phyloP scores from a whole-genome alignment of 768 basidiomycete species.

The Auriculariales sp. region DNA sequence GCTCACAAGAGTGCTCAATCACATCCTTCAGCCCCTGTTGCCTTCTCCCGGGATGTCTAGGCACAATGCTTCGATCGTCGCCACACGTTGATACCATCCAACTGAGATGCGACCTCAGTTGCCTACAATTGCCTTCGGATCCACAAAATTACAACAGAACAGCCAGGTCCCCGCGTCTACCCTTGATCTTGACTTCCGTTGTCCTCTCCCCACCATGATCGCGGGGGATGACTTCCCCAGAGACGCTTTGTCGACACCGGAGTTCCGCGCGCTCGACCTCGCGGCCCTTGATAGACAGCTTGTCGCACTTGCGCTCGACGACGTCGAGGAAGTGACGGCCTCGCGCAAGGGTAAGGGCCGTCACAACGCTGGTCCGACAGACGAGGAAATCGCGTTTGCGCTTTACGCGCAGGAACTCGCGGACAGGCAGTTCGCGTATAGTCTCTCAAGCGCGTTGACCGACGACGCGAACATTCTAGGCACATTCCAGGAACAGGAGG shows the following conservation, averaged over 20 bases:
- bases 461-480: slow-evolving; percentile 19
- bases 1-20: no score
- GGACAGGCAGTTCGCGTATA: slow-evolving; percentile 25
- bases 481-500: slow-evolving; percentile 19
- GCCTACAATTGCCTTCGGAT: no score
- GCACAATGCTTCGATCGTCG: no score
- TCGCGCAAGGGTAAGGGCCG: slow-evolving; percentile 19
- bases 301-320: slow-evolving; percentile 16
- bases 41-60: no score
- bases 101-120: no score
- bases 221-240: not conserved
- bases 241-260: no score
- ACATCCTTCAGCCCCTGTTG: no score
- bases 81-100: no score
- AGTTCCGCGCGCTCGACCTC: not conserved
- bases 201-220: not conserved
- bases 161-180: no score
- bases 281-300: not conserved
- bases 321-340: slow-evolving; percentile 22
- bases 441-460: slow-evolving; percentile 26
- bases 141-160: no score
- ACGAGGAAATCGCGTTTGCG: slow-evolving; percentile 32
- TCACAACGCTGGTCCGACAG: slow-evolving; percentile 17
- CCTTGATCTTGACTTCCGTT: no score
- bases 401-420: slow-evolving; percentile 24